Evolutionary conservation across 1,284 basidiomycete species (phyloP).

Genomic region (Ceratobasidium sp.): DNA sequence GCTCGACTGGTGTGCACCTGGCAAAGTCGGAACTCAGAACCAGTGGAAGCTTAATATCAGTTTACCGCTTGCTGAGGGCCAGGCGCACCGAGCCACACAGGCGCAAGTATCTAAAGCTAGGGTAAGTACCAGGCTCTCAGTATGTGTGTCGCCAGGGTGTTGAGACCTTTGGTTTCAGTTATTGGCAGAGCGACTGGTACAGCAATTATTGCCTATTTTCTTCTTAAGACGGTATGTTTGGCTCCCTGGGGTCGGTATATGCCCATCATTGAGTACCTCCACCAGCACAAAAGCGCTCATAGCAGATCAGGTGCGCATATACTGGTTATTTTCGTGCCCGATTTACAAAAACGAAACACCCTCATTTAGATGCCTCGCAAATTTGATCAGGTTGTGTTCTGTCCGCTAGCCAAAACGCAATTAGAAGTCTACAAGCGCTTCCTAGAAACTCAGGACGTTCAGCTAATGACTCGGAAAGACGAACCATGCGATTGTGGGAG

Average conservation of each 20-base stretch:
- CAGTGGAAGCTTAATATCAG: constrained; percentile 78
- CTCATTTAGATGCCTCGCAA: constrained; percentile 75
- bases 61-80: constrained; percentile 73
- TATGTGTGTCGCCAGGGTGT: not conserved
- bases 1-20: constrained; percentile 82
- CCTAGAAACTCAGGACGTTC: constrained; percentile 67
- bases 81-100: constrained; percentile 64
- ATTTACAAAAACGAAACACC: constrained; percentile 2
- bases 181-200: constrained; percentile 59
- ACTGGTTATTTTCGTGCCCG: not conserved
- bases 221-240: constrained; percentile 76
- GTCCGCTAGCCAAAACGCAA: constrained; percentile 77
- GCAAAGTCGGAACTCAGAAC: constrained; percentile 67
- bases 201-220: constrained; percentile 75
- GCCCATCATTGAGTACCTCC: not conserved
- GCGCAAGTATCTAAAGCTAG: constrained; percentile 68
- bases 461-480: constrained; percentile 73
- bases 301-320: constrained; percentile 65
- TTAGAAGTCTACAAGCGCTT: constrained; percentile 76
- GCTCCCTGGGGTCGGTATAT: not conserved
- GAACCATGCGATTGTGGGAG: constrained; percentile 78
- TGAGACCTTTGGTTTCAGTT: constrained; percentile 48
- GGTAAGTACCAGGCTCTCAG: constrained; percentile 55
- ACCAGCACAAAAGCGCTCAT: constrained; percentile 84
- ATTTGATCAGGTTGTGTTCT: constrained; percentile 88